Evolutionary conservation across 1,284 basidiomycete genomes (phyloP), one percentile per base, ranked within the genome.

Genomic region (Abortiporus biennis): DNA sequence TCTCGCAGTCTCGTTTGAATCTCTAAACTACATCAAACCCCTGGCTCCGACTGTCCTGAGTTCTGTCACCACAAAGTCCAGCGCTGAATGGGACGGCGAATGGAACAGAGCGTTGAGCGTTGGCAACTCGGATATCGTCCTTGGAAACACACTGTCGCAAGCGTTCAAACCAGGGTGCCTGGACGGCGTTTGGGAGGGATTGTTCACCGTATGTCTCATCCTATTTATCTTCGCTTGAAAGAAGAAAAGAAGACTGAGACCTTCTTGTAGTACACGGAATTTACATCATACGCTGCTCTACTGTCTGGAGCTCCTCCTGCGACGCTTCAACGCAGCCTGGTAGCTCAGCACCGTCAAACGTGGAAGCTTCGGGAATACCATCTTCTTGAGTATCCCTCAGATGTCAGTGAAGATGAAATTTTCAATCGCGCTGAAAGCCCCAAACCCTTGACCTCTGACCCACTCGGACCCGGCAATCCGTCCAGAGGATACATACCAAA

Each of bases 341-440:
- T 84, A 12, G 80, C 78, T 3, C 71, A 78, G 47, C 83, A 87
- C 53, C 72, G 71, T n/a, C 85, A 88, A 54, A 83, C 82, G 0
- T 87, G 85, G 84, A 81, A 76, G 55, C 62, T 88, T 13, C 75
- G 76, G 23, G 85, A 88, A 59, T 76, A 87, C 51, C 74, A 85
- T 53, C 64, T 85, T 11, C 51, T 72, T 34, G 54, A 52, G 12
- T 43, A 53, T 4, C 8, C 9, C 6, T 34, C 16, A 9, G 48
- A 48, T 11, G 53, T 53, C 17, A 55, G 48, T 20, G 45, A 56
- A 6, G 45, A 51, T 15, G 59, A 65, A 31, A 43, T 48, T 17
- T 51, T 42, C 23, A 29, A 21, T 49, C 16, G 59, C 64, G 31
- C 44, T 48, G 17, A 51, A 42, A 27, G 24, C 23, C 12, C 19